Percentiles rank a stretch among this genome's conserved stretches.
phyloP scores from a whole-genome alignment of 1,284 basidiomycete species.

The Termitomyces sp. region DNA sequence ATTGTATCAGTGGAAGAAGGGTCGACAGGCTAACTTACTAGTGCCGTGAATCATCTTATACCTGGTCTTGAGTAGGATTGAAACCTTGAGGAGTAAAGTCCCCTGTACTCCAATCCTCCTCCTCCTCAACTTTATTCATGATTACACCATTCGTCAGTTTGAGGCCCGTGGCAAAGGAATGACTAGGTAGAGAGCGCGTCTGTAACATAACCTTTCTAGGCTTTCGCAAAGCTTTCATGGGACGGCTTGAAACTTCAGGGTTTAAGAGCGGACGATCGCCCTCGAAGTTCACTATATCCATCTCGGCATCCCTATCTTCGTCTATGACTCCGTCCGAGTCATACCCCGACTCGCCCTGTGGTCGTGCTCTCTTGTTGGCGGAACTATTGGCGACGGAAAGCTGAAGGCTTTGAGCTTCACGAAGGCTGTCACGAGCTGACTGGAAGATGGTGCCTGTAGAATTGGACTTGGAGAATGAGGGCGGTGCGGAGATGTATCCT shows the following conservation, averaged over 20 bases:
- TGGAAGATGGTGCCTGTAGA: constrained; percentile 36
- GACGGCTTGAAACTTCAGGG: constrained; percentile 19
- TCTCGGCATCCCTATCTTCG: constrained; percentile 15
- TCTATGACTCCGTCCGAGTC: constrained; percentile 18
- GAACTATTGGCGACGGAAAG: constrained; percentile 8
- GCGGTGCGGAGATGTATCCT: constrained; percentile 40
- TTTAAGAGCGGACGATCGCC: constrained; percentile 5
- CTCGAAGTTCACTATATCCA: constrained; percentile 10
- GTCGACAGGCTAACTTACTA: background rate
- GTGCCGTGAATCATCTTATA: background rate
- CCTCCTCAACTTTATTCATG: constrained; percentile 18
- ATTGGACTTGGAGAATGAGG: constrained; percentile 29
- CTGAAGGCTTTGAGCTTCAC: constrained; percentile 28
- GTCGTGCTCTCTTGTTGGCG: constrained; percentile 28
- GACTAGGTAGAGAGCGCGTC: constrained; percentile 33
- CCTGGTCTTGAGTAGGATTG: background rate
- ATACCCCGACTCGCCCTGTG: constrained; percentile 22
- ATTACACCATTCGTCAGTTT: background rate
- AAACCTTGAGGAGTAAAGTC: constrained; percentile 8
- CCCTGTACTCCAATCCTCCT: constrained; percentile 26
- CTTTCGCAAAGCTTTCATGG: constrained; percentile 35
- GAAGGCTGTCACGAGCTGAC: constrained; percentile 38
- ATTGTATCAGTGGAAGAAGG: background rate
- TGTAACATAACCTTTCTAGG: constrained; percentile 26
- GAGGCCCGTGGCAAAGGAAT: constrained; percentile 22